These are phyloP conservation scores for Pleurotus sapidus DNA, from an alignment of 768 basidiomycete genomes.

Conservation along the genomic window DNA sequence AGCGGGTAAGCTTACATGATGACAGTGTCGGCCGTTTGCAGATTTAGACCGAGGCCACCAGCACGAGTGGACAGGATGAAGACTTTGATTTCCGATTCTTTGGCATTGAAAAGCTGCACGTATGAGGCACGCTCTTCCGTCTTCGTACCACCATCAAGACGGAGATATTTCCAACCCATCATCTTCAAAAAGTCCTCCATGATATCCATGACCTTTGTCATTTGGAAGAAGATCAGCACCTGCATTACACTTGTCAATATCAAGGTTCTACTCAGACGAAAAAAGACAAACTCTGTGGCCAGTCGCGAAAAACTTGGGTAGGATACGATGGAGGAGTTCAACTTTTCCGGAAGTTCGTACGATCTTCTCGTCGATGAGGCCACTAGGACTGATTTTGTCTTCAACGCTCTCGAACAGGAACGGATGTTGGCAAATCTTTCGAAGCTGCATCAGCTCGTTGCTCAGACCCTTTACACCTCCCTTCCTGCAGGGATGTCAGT, in stretches of 20 bases:
- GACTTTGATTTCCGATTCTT: slow-evolving; percentile 80
- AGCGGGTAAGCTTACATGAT: slow-evolving; percentile 65
- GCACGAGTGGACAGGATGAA: slow-evolving; percentile 95
- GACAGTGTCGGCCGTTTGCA: slow-evolving; percentile 96
- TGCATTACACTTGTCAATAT: slow-evolving; percentile 23
- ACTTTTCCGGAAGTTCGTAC: slow-evolving; percentile 90
- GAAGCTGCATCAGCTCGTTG: slow-evolving; percentile 96
- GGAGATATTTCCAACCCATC: slow-evolving; percentile 83
- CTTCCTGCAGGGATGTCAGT: slow-evolving; percentile 42
- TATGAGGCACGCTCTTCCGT: slow-evolving; percentile 91
- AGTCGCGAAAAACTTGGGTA: slow-evolving; percentile 92
- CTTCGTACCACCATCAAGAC: slow-evolving; percentile 95
- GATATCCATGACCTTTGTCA: slow-evolving; percentile 99
- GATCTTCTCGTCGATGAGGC: slow-evolving; percentile 80
- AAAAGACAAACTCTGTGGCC: slow-evolving; percentile 72
- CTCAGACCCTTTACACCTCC: slow-evolving; percentile 85
- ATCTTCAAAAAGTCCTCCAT: slow-evolving; percentile 94
- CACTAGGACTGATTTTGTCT: slow-evolving; percentile 84
- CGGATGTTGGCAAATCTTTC: slow-evolving; percentile 98
- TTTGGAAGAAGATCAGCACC: slow-evolving; percentile 99
- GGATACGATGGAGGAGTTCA: slow-evolving; percentile 83
- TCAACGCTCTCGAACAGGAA: slow-evolving; percentile 96
- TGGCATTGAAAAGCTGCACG: slow-evolving; percentile 87
- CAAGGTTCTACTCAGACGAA: not conserved
- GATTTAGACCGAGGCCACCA: slow-evolving; percentile 89